These are phyloP conservation scores for Candida pseudoglaebosa DNA, from an alignment of 805 yeast genomes.

Conservation along the genomic window DNA sequence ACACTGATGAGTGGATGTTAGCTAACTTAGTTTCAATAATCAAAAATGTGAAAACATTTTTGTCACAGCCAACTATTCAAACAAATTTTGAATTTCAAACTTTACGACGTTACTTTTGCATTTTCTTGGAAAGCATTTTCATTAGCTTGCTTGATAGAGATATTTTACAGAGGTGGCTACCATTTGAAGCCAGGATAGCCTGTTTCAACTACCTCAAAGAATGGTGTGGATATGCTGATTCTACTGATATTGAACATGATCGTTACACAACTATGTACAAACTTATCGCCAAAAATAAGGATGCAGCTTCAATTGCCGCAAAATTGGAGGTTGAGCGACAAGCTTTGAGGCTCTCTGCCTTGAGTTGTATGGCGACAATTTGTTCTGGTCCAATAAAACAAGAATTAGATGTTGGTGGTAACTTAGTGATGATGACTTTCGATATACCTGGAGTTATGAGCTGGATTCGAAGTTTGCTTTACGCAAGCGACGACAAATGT, in stretches of 20 bases:
- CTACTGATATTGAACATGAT: slow-evolving; percentile 55
- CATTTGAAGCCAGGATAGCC: slow-evolving; percentile 79
- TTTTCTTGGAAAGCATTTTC: slow-evolving; percentile 72
- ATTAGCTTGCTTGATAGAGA: slow-evolving; percentile 44
- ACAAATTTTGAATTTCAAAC: slow-evolving; percentile 67
- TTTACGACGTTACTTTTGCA: slow-evolving; percentile 79
- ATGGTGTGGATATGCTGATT: slow-evolving; percentile 91
- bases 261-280: slow-evolving; percentile 59
- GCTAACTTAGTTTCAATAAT: slow-evolving; percentile 58
- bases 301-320: slow-evolving; percentile 54
- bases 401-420: slow-evolving; percentile 42
- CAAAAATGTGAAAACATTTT: slow-evolving; percentile 56
- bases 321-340: slow-evolving; percentile 77
- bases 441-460: slow-evolving; percentile 62
- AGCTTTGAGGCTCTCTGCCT: slow-evolving; percentile 63
- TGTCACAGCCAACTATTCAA: slow-evolving; percentile 57
- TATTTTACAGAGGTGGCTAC: slow-evolving; percentile 55
- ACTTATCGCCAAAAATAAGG: slow-evolving; percentile 35
- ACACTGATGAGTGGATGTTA: slow-evolving; percentile 66
- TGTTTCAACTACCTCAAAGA: slow-evolving; percentile 81
- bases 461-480: slow-evolving; percentile 79
- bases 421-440: slow-evolving; percentile 57
- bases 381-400: slow-evolving; percentile 70
- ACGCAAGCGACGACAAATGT: slow-evolving; percentile 52
- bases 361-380: slow-evolving; percentile 80